phyloP scores from a whole-genome alignment of 495 filamentous ascomycete genomes.

The Margaritispora aquatica region DNA sequence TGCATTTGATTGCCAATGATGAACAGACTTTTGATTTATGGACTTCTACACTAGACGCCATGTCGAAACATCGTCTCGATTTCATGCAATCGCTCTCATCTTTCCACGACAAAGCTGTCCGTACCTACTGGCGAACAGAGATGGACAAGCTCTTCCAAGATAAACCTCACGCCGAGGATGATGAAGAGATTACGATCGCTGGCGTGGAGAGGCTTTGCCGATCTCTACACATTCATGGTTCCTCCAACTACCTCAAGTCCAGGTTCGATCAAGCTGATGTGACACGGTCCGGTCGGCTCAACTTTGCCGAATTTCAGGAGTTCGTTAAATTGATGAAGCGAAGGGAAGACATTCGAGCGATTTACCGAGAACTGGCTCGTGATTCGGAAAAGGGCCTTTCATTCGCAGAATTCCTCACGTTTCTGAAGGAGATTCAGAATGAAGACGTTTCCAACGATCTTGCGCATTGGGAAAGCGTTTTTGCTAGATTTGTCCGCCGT shows the following conservation, averaged over 20 bases:
- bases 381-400: slow-evolving; percentile 57
- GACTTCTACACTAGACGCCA: slow-evolving; percentile 72
- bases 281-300: slow-evolving; percentile 52
- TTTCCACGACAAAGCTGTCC: slow-evolving; percentile 72
- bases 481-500: slow-evolving; percentile 64
- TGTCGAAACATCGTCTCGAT: slow-evolving; percentile 76
- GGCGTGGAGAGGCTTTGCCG: slow-evolving; percentile 79
- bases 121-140: slow-evolving; percentile 78
- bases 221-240: slow-evolving; percentile 82
- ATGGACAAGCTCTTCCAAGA: slow-evolving; percentile 64
- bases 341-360: slow-evolving; percentile 67
- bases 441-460: slow-evolving; percentile 65
- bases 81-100: slow-evolving; percentile 82
- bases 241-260: slow-evolving; percentile 62
- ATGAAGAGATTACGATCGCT: slow-evolving; percentile 65
- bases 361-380: slow-evolving; percentile 52
- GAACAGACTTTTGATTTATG: slow-evolving; percentile 65
- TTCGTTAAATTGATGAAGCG: slow-evolving; percentile 80
- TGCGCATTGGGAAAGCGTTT: slow-evolving; percentile 64
- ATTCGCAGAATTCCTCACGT: slow-evolving; percentile 64
- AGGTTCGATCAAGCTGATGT: slow-evolving; percentile 73
- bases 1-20: slow-evolving; percentile 75
- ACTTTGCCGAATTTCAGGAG: slow-evolving; percentile 69
- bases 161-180: slow-evolving; percentile 46
- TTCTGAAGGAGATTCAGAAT: slow-evolving; percentile 66